phyloP scores from a whole-genome alignment of 169 alveolate genomes.

The Pseudocohnilembus persalinus region DNA sequence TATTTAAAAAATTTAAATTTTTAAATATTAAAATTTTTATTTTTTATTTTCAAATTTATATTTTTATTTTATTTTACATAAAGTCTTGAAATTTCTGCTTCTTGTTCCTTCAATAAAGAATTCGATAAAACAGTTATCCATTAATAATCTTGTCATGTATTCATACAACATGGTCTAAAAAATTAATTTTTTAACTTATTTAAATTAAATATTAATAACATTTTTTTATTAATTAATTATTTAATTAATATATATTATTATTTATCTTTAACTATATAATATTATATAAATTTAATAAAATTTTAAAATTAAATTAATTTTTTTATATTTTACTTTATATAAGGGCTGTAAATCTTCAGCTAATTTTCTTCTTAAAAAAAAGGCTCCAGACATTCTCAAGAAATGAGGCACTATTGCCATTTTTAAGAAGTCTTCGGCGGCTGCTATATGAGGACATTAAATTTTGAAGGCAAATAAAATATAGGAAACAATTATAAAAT shows the following conservation, averaged over 20 bases:
- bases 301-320: too few species aligned
- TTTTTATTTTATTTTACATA: background rate
- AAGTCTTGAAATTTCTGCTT: background rate
- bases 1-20: too few species aligned
- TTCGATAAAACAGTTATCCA: conserved; percentile 61
- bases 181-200: conserved; percentile 17
- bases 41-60: too few species aligned
- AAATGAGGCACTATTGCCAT: conserved; percentile 59
- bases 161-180: conserved; percentile 73
- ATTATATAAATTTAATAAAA: too few species aligned
- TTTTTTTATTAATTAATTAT: too few species aligned
- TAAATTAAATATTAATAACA: too few species aligned
- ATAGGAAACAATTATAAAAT: conserved; percentile 69
- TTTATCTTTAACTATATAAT: too few species aligned
- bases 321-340: background rate
- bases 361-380: conserved; percentile 64
- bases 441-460: conserved; percentile 76
- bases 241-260: too few species aligned
- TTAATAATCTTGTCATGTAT: conserved; percentile 58
- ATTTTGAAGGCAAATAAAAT: conserved; percentile 63
- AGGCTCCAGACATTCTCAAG: conserved; percentile 76
- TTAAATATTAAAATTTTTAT: too few species aligned
- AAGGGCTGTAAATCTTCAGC: conserved; percentile 43
- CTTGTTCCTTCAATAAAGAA: conserved; percentile 78
- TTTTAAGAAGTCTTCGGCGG: conserved; percentile 77